Base-by-base conservation (phyloP, 2,329 filamentous ascomycete genomes). In the Daldinia sp. region DNA sequence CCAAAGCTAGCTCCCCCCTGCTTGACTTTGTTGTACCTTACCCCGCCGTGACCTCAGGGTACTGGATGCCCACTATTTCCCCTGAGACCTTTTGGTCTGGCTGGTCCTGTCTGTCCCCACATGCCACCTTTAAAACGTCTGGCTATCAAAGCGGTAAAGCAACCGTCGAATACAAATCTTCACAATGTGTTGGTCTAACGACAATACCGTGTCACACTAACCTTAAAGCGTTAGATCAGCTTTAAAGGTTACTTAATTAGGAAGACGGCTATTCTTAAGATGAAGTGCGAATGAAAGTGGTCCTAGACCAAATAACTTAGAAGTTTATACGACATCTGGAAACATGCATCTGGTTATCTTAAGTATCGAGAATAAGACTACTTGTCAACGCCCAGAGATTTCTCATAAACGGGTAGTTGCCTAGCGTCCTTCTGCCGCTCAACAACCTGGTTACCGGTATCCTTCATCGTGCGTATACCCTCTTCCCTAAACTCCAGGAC, bases 21-120 rank as follows among this genome's bases (percentile, higher is more conserved):
- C 53, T 20, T 28, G 10, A 39, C 28, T 23, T 23, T 37, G 33
- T 37, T 26, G 37, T 50, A 54, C 62, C 48, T 65, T 72, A 72
- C 69, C 69, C 69, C 69, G 69, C 69, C 67, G 70, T 60, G 28
- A 42, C 39, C 35, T 50, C 63, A 35, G 33, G 58, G 58, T 64
- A 53, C 60, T 48, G 18, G 46, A 69, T 42, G 55, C 56, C 69
- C 67, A 67, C 67, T 67, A 71, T 69, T 69, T 65, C 69, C 69
- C 69, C 69, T 69, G 69, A 69, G 55, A 67, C 41, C 20, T 37
- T 23, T 28, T 63, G 59, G 53, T 33, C 26, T 51, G 26, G 12
- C 10, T 13, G 5, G 2, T 5, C 13, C 13, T 10, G 10, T 39
- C 13, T 39, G 35, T 39, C 61, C 62, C 69, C 69, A 68, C 69